Base-by-base conservation (phyloP, 78 protist genomes). In the Cavenderia fasciculata region DNA sequence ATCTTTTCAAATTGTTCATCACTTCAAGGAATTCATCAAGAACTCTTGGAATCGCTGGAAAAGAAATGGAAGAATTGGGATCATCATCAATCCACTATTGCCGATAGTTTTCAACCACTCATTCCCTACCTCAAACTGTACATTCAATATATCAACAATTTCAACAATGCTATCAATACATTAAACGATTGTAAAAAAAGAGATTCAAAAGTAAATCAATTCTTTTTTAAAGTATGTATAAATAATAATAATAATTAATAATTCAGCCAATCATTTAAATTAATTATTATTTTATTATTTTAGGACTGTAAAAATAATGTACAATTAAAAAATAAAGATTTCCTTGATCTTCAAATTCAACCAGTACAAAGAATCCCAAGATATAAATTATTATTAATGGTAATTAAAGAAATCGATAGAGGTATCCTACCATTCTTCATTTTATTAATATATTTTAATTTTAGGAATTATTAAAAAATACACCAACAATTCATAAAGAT, bases 321-420 rank as follows among this genome's bases (percentile, higher is more conserved):
- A 27, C 18, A 21, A 41, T 31, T 82, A 18, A 68, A 59, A 8
- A 56, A 56, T 33, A 68, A 74, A 19, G 90, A 82, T 68, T 82
- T 82, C 65, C 44, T 82, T 0, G 90, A 82, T 33, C 56, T 82
- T 25, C 76, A 82, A 33, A 82, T 82, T 43, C 90, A 82, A 68
- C 90, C 90, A 18, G 90, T 82, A 6, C 90, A 82, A 56, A 65
- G 90, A 69, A 82, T 82, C 31, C 90, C 90, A 56, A 82, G 90
- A 82, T 82, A 82, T 33, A 82, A 57, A 56, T 56, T 82, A 43
- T 29, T 82, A 1, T 59, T 82, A 14, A 43, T 78, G 2, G 7
- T n/a, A 18, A 16, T 52, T 52, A n/a, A 52, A 11, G 4, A 52
- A 3, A 52, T 4, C 12, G 12, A 52, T 4, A 52, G 14, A 4